Base-by-base conservation (phyloP, 495 filamentous ascomycete genomes). In the Jackrogersella multiformis region DNA sequence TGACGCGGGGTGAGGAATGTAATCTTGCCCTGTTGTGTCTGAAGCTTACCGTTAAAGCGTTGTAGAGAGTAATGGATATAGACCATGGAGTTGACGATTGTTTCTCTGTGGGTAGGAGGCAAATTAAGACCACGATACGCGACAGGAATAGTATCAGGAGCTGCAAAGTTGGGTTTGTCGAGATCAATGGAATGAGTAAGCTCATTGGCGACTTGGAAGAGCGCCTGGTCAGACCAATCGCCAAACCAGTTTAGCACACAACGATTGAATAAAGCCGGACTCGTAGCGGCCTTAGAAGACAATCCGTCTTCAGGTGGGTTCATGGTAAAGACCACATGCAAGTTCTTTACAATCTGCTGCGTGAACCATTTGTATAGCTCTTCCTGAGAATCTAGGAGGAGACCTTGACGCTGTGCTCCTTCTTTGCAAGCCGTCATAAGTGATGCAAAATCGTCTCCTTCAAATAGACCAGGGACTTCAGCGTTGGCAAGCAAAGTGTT, bases 331-430 rank as follows among this genome's bases (percentile, higher is more conserved):
- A 99, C 95, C 57, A 99, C 96, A 73, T 99, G 95, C 38, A 99
- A 79, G 73, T 99, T 99, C 85, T 96, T 97, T 75, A 97, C 90
- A 66, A 99, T 98, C 78, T 99, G 95, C 61, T 96, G 91, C 0
- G 96, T 99, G 80, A 99, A 99, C 95, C 95, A 99, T 78, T 97
- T 97, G 83, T 99, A 98, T 1, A 98, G 83, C 79, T 99, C 95
- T 80, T 99, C 95, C 73, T 97, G 93, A 0, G 94, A 97, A 79
- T 99, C 95, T 0, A 98, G 86, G 42, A 98, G 86, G 39, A 97
- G 81, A 10, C 95, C 95, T 82, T 99, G 96, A 8, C 95, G 89
- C 75, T 98, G 96, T 10, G 95, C 95, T 44, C 95, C 96, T 79
- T 99, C 95, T 74, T 96, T 97, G 81, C 96, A 98, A 57, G 93